A percentile compares a stretch with the other conserved stretches of the same genome.
Evolutionary conservation across 495 filamentous ascomycete species (phyloP).

Genomic region (Penicillium tannophilum): DNA sequence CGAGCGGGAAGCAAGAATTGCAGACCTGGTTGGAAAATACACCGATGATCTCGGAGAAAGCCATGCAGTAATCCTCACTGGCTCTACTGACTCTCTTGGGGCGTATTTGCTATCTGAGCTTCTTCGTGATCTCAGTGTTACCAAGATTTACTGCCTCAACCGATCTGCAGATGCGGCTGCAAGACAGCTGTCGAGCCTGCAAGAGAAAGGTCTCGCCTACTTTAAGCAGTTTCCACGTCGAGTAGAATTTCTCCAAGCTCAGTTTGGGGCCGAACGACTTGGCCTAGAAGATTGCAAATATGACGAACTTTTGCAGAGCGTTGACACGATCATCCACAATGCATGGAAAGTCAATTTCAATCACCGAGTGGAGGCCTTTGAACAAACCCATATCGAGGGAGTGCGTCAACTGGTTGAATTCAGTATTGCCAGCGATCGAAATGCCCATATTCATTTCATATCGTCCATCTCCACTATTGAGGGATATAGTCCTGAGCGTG

Average conservation of each 20-base stretch:
- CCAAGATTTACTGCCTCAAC: conserved; percentile 58
- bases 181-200: conserved; percentile 21
- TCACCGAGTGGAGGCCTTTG: conserved; percentile 51
- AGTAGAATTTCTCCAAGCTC: conserved; percentile 39
- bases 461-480: conserved; percentile 49
- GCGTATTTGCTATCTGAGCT: conserved; percentile 54
- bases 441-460: conserved; percentile 53
- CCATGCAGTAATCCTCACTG: conserved; percentile 48
- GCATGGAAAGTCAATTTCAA: conserved; percentile 67
- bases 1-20: conserved; percentile 12
- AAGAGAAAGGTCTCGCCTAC: conserved; percentile 15
- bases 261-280: conserved; percentile 13
- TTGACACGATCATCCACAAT: conserved; percentile 58
- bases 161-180: conserved; percentile 30
- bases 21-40: conserved; percentile 15
- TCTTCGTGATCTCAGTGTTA: conserved; percentile 37
- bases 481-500: conserved; percentile 4
- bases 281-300: conserved; percentile 19
- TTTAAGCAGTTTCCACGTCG: conserved; percentile 13
- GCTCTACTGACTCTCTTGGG: conserved; percentile 58
- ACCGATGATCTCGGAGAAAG: conserved; percentile 13
- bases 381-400: conserved; percentile 49
- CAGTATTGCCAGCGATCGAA: conserved; percentile 27
- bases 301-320: conserved; percentile 4
- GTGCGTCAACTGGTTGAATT: conserved; percentile 56